A percentile compares a stretch with the other conserved stretches of the same genome.
These are phyloP conservation scores for Cladosporium sp. DNA, from an alignment of 2,329 filamentous ascomycete species.

Conservation along the genomic window DNA sequence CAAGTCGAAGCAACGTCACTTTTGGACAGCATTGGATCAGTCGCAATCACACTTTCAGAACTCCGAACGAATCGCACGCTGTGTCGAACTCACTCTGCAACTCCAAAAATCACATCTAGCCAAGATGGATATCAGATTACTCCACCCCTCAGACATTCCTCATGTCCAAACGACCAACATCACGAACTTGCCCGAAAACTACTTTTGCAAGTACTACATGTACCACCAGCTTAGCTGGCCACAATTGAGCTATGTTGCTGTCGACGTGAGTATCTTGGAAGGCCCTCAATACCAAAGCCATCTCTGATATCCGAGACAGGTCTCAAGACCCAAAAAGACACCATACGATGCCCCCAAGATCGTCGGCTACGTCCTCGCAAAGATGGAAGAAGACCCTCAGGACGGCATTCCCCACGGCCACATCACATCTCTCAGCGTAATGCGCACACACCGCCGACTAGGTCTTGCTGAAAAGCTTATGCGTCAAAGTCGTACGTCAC, in stretches of 20 bases:
- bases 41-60: neutral
- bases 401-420: constrained; percentile 92
- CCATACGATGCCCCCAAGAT: constrained; percentile 93
- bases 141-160: constrained; percentile 77
- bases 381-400: constrained; percentile 97
- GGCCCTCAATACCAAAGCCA: neutral
- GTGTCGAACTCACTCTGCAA: neutral
- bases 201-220: constrained; percentile 99
- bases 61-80: neutral
- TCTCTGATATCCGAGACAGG: constrained; percentile 33
- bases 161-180: constrained; percentile 97
- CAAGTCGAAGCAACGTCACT: constrained; percentile 3
- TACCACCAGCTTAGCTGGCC: constrained; percentile 99
- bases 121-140: constrained; percentile 82
- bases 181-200: constrained; percentile 98
- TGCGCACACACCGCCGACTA: constrained; percentile 87
- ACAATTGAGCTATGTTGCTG: constrained; percentile 92
- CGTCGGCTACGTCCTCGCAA: constrained; percentile 97
- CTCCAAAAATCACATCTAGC: neutral
- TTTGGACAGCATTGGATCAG: neutral
- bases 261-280: constrained; percentile 57
- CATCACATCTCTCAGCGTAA: constrained; percentile 91
- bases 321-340: constrained; percentile 70
- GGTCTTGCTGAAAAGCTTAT: constrained; percentile 97
- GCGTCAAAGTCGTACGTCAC: constrained; percentile 79